These are phyloP conservation scores for Karstenula rhodostoma DNA, from an alignment of 2,329 filamentous ascomycete species.

Conservation along the genomic window DNA sequence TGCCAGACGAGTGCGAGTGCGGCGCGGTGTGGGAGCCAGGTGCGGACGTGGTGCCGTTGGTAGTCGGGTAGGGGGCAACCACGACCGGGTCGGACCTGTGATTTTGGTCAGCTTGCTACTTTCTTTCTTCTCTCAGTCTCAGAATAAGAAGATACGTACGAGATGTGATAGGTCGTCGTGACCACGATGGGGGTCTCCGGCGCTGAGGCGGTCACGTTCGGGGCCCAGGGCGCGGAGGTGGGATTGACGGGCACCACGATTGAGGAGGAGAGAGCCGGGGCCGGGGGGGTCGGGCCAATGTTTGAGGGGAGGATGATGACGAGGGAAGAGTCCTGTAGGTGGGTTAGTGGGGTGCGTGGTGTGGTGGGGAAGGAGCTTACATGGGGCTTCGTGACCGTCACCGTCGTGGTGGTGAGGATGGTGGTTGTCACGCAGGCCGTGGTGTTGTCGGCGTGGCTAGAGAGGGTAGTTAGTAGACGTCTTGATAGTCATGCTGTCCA, in stretches of 20 bases:
- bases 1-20: slow-evolving; percentile 7
- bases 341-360: no score
- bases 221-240: background rate
- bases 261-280: background rate
- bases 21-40: background rate
- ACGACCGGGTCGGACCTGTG: background rate
- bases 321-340: no score
- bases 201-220: background rate
- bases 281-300: background rate
- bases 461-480: background rate
- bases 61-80: slow-evolving; percentile 1
- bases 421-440: slow-evolving; percentile 1
- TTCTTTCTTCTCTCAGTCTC: background rate
- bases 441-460: background rate
- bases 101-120: background rate
- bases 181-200: background rate
- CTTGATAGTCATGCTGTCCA: background rate
- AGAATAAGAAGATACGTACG: background rate
- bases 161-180: background rate
- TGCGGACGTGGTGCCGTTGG: slow-evolving; percentile 1
- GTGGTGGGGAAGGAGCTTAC: background rate
- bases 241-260: background rate
- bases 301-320: no score
- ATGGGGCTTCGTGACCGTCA: slow-evolving; percentile 3
- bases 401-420: slow-evolving; percentile 3